Evolutionary conservation across 1,139 yeast species (phyloP), one percentile per base, ranked within the genome.

Genomic region (Hyphopichia pseudoburtonii): DNA sequence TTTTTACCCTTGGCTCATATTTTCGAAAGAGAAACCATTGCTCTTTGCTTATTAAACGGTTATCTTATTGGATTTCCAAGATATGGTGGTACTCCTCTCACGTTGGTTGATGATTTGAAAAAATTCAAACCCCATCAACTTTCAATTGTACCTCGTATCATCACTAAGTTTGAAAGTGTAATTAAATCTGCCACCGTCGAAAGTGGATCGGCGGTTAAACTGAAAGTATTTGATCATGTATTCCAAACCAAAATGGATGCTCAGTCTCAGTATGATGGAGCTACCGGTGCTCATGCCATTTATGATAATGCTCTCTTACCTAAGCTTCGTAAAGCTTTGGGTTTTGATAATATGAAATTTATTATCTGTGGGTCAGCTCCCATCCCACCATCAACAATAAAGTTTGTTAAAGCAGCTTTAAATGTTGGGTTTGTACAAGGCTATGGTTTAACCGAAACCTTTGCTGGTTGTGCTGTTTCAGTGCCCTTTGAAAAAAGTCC

Each of bases 371-470:
- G 95, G 2, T 81, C 89, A 24, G 95, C 95, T 4, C 94, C 95
- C 16, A 76, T 86, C 39, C 64, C 84, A 17, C 69, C 74, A 16
- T 78, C 75, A 26, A 80, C 87, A 9, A 62, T 82, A 33, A 60
- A 66, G 36, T 84, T 83, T 54, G 60, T 86, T 51, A 80, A 76
- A 52, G 77, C 80, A n/a, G 73, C 82, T 2, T 66, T 85, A 30
- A 77, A 76, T 36, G 56, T 75, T 38, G 84, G 83, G 17, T 54
- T 84, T 37, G 57, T 68, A 25, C 90, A 85, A 59, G 94, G 94
- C 17, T 86, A 85, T 55, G 95, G 95, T 2, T 65, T 82, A 42
- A 86, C 94, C 4, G 95, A 86, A 56, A 67, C 86, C 1, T 79
- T 80, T 60, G 86, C 87, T 4, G 90, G 88, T 11, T 56, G 78